Evolutionary conservation across 345 rosid species (phyloP).

Genomic region (Rhodamnia argentea): DNA sequence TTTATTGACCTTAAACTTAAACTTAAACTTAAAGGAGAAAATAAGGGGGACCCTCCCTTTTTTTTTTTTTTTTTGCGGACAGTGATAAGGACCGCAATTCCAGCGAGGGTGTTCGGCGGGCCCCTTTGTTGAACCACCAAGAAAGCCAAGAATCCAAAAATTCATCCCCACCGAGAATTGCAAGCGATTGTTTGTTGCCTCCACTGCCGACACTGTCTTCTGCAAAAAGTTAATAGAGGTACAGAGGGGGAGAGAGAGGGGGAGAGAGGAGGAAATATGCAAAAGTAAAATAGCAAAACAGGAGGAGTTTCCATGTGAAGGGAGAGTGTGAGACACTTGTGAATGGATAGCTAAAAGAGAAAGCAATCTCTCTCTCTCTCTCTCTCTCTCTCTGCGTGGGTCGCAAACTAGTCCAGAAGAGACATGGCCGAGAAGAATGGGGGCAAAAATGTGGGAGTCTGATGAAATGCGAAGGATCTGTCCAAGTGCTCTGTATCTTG

Average conservation of each 20-base stretch:
- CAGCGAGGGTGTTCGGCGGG: not conserved
- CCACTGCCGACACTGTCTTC: constrained; percentile 20
- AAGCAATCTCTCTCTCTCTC: not conserved
- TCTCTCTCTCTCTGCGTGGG: not conserved
- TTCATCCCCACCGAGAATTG: not conserved
- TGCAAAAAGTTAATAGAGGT: not conserved
- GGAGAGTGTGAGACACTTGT: not conserved
- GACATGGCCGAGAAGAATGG: not conserved
- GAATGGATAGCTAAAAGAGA: not conserved
- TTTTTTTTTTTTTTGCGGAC: not conserved
- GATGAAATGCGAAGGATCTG: not conserved
- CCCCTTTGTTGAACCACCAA: not conserved
- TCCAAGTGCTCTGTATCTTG: not conserved
- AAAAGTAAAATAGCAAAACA: not conserved
- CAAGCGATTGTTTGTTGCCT: constrained; percentile 2
- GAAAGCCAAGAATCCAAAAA: not conserved
- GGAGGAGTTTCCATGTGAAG: not conserved
- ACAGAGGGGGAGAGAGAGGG: not conserved
- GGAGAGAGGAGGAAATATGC: not conserved
- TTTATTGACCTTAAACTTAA: not conserved
- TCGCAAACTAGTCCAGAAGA: not conserved
- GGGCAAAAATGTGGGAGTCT: not conserved
- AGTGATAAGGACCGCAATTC: not conserved
- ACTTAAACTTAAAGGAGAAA: not conserved
- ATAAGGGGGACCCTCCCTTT: too few species aligned